These are phyloP conservation scores for Pythium monospermum DNA, from an alignment of 352 stramenopile genomes.

Conservation along the genomic window DNA sequence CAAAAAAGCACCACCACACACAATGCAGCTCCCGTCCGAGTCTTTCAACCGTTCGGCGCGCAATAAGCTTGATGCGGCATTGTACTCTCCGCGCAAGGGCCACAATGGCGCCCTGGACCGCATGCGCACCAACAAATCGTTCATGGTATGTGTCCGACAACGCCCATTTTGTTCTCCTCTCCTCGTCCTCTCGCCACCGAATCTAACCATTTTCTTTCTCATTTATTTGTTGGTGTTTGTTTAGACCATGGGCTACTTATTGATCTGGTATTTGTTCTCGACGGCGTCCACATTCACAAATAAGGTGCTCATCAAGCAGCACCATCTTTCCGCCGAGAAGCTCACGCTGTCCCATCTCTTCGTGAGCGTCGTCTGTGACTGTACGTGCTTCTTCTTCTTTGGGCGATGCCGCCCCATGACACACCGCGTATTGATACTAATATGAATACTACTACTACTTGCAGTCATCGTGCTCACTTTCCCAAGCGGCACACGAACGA, in stretches of 20 bases:
- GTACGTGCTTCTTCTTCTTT: slow-evolving; percentile 29
- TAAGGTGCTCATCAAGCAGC: slow-evolving; percentile 83
- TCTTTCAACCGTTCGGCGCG: slow-evolving; percentile 14
- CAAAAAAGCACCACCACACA: too few relatives aligned
- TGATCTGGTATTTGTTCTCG: slow-evolving; percentile 82
- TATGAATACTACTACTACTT: not conserved
- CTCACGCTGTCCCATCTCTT: slow-evolving; percentile 84
- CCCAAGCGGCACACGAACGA: slow-evolving; percentile 32
- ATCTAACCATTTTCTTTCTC: not conserved
- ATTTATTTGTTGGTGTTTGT: not conserved
- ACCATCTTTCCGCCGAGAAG: slow-evolving; percentile 81
- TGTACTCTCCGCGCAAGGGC: slow-evolving; percentile 27
- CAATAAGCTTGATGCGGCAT: slow-evolving; percentile 14
- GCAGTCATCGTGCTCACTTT: slow-evolving; percentile 74
- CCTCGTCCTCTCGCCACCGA: not conserved
- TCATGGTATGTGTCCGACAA: slow-evolving; percentile 19
- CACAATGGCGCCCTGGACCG: slow-evolving; percentile 19
- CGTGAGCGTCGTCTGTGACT: slow-evolving; percentile 71
- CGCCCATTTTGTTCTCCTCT: not conserved
- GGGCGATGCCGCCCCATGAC: too few relatives aligned
- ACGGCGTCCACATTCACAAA: slow-evolving; percentile 79
- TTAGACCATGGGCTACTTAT: slow-evolving; percentile 38
- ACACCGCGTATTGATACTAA: too few relatives aligned
- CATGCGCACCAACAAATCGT: slow-evolving; percentile 22
- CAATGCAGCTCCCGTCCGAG: slow-evolving; percentile 18